Conservation (phyloP, 257 asterid genomes). For the Pogostemon cablin region DNA sequence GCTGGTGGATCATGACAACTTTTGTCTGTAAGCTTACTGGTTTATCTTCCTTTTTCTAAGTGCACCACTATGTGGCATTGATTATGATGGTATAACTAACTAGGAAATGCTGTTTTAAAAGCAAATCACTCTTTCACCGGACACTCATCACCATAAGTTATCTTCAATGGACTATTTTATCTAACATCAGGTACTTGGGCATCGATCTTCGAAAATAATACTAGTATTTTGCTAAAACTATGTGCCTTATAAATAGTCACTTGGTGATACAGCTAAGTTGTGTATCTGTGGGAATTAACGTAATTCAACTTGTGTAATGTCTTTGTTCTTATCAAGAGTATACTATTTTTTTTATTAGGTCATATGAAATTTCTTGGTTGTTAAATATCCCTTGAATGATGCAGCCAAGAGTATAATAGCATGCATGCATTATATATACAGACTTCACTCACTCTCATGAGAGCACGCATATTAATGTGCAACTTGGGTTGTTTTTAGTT, state of each 20-base stretch:
- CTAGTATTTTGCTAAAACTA: not conserved
- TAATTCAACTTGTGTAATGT: not conserved
- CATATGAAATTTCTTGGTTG: too few species aligned
- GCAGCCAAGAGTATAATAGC: not conserved
- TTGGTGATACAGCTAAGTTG: constrained; percentile 13
- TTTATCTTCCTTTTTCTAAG: constrained; percentile 23
- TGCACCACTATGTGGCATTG: constrained; percentile 36
- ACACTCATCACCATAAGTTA: not conserved
- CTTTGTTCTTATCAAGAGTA: too few species aligned
- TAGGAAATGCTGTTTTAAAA: constrained; percentile 5
- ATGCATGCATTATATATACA: constrained; percentile 22
- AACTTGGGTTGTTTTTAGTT: constrained; percentile 28
- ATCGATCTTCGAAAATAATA: not conserved
- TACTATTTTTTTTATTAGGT: too few species aligned
- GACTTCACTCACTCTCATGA: not conserved
- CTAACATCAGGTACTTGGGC: constrained; percentile 1
- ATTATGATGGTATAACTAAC: constrained; percentile 23
- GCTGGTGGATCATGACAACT: constrained; percentile 38
- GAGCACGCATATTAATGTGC: constrained; percentile 24
- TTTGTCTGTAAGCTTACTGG: constrained; percentile 26
- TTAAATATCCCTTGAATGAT: not conserved
- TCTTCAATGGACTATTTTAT: not conserved
- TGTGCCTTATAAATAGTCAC: constrained; percentile 11
- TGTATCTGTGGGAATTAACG: not conserved
- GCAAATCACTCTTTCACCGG: not conserved